Base-by-base conservation (phyloP, 2,329 filamentous ascomycete species). In the Penicillium sp. region DNA sequence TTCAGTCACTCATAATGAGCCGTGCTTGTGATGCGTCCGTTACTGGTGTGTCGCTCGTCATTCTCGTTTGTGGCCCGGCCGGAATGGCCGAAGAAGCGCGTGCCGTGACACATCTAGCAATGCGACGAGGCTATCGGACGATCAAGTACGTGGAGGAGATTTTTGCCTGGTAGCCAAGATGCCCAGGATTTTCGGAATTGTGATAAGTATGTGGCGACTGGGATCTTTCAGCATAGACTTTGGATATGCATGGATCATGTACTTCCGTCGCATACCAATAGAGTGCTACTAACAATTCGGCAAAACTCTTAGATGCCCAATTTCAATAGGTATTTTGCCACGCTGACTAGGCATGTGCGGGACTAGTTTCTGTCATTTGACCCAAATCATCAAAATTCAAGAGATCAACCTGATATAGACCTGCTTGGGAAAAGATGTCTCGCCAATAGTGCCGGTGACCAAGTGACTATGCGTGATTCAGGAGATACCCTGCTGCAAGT, bases 111-210 rank as follows among this genome's bases (percentile, higher is more conserved):
- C 66, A 72, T 44, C 38, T 61, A 8, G 68, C 70, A 7, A 61
- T 69, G 60, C 59, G 59, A 42, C 57, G 63, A 40, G 69, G 66
- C 1, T 63, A 66, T 42, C 44, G 44, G 5, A 57, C 64, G 0
- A 59, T 77, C 8, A 68, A 72, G 43, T 77, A 77, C 56, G 69
- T 75, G 33, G 75, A 78, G 53, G 75, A 78, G 54, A 72, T 69
- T 10, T 78, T 76, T 53, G 69, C 50, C 25, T 69, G 66, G 66
- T 68, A 54, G 42, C 15, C 18, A 24, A 46, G 18, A 33, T 13
- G 20, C 27, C 31, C 27, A n/a, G 29, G 7, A 12, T 23, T 6
- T 12, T 45, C 25, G 3, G 20, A 18, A 24, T 37, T 47, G 15
- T 54, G 52, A 42, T 37, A n/a, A 13, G 24, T 37, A n/a, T 15